phyloP scores from a whole-genome alignment of 352 stramenopile genomes.

The Phytophthora chlamydospora region DNA sequence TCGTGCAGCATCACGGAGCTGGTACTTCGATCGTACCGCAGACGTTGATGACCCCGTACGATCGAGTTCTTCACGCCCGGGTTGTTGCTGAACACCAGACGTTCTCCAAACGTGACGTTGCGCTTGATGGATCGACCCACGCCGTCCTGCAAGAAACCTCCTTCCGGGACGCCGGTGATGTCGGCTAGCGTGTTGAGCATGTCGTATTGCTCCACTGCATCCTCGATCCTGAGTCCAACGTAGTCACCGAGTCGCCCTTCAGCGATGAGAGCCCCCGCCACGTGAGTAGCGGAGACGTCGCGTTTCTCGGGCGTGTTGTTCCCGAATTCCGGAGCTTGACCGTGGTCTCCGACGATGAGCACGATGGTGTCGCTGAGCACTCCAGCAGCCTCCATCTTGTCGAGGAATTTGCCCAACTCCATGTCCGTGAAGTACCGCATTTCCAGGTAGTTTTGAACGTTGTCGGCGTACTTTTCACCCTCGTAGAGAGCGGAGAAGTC shows the following conservation, averaged over 20 bases:
- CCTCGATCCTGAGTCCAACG: slow-evolving; percentile 31
- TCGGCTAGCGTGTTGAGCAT: slow-evolving; percentile 47
- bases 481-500: slow-evolving; percentile 47
- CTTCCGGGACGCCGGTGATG: slow-evolving; percentile 33
- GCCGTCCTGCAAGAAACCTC: slow-evolving; percentile 38
- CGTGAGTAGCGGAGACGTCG: slow-evolving; percentile 34
- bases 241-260: slow-evolving; percentile 36
- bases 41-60: slow-evolving; percentile 39
- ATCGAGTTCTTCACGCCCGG: slow-evolving; percentile 42
- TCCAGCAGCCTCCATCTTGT: slow-evolving; percentile 42
- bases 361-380: slow-evolving; percentile 63
- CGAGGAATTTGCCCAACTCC: slow-evolving; percentile 53
- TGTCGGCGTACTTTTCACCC: slow-evolving; percentile 21
- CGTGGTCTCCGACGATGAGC: slow-evolving; percentile 56
- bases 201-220: slow-evolving; percentile 42
- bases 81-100: slow-evolving; percentile 60
- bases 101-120: slow-evolving; percentile 31
- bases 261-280: slow-evolving; percentile 40
- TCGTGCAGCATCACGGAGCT: slow-evolving; percentile 41
- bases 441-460: slow-evolving; percentile 43
- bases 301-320: slow-evolving; percentile 29
- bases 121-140: slow-evolving; percentile 48
- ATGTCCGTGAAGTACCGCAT: slow-evolving; percentile 59
- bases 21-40: slow-evolving; percentile 45
- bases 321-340: slow-evolving; percentile 46